phyloP scores from a whole-genome alignment of 2,329 filamentous ascomycete genomes.

The Monosporascus sp. region DNA sequence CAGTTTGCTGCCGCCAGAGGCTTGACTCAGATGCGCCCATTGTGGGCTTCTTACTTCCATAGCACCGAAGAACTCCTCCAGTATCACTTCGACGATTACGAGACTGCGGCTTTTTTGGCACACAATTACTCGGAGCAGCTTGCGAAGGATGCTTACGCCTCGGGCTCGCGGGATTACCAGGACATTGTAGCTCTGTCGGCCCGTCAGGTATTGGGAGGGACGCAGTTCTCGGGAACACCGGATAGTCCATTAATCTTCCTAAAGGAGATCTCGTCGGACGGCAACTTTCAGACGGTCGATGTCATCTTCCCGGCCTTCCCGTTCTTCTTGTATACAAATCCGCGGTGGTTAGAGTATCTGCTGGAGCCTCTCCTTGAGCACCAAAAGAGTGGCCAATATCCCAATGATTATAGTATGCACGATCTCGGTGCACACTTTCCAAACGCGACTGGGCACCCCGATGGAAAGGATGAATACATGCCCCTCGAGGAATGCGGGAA shows the following conservation, averaged over 20 bases:
- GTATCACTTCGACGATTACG: slow-evolving; percentile 74
- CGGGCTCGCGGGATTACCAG: slow-evolving; percentile 69
- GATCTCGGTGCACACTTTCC: slow-evolving; percentile 70
- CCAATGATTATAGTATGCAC: slow-evolving; percentile 76
- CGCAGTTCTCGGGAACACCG: slow-evolving; percentile 68
- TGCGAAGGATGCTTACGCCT: slow-evolving; percentile 65
- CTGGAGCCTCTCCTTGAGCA: slow-evolving; percentile 78
- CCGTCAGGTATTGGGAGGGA: slow-evolving; percentile 75
- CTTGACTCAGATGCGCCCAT: slow-evolving; percentile 69
- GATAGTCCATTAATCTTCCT: slow-evolving; percentile 71
- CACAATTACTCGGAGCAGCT: slow-evolving; percentile 70
- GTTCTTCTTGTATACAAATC: slow-evolving; percentile 83
- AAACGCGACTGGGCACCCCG: slow-evolving; percentile 68
- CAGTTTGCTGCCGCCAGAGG: slow-evolving; percentile 75
- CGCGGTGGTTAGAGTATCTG: slow-evolving; percentile 72
- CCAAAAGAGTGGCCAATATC: slow-evolving; percentile 77
- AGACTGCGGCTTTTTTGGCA: slow-evolving; percentile 58
- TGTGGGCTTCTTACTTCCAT: slow-evolving; percentile 74
- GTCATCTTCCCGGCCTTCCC: slow-evolving; percentile 84
- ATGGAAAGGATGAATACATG: slow-evolving; percentile 70
- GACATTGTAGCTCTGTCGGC: slow-evolving; percentile 75
- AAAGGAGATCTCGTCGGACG: slow-evolving; percentile 82
- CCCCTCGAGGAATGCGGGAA: slow-evolving; percentile 71
- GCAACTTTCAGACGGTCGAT: slow-evolving; percentile 81
- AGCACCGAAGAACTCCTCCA: slow-evolving; percentile 58